A percentile compares a stretch with the other conserved stretches of the same genome.
These are phyloP conservation scores for Raffaelea ambrosiae DNA, from an alignment of 2,329 filamentous ascomycete species.

Conservation along the genomic window DNA sequence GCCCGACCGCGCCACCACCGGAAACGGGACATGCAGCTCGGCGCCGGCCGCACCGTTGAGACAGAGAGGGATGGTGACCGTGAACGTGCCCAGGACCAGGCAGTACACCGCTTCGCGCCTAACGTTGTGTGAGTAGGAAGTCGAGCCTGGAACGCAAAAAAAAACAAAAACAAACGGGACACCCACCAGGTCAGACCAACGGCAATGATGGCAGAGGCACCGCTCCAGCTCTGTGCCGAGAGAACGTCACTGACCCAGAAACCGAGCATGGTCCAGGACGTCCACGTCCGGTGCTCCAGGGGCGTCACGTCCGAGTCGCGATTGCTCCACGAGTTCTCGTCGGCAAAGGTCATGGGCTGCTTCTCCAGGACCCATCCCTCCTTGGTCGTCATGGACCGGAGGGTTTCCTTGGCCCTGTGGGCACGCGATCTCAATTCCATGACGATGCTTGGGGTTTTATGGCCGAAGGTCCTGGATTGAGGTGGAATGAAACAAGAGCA, in stretches of 20 bases:
- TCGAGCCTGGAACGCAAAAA: not conserved
- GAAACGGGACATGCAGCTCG: conserved; percentile 36
- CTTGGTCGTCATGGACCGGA: conserved; percentile 23
- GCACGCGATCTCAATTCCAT: too few relatives aligned
- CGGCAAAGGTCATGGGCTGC: conserved; percentile 28
- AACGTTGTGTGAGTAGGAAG: not conserved
- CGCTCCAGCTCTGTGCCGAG: conserved; percentile 35
- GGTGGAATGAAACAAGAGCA: too few relatives aligned
- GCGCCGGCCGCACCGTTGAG: conserved; percentile 37
- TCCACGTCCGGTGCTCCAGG: conserved; percentile 34
- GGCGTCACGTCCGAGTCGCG: conserved; percentile 36
- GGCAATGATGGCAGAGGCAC: conserved; percentile 35
- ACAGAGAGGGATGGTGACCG: conserved; percentile 43
- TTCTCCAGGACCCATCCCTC: conserved; percentile 32
- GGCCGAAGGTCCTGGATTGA: too few relatives aligned
- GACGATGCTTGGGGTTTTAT: too few relatives aligned
- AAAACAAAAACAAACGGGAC: not conserved
- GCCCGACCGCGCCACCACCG: conserved; percentile 17
- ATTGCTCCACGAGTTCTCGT: conserved; percentile 30
- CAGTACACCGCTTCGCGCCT: conserved; percentile 35
- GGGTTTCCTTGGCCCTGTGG: conserved; percentile 18
- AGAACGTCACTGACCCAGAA: conserved; percentile 38
- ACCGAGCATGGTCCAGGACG: conserved; percentile 21
- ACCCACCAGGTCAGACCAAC: conserved; percentile 31
- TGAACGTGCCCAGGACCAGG: conserved; percentile 48